Evolutionary conservation across 2,329 filamentous ascomycete species (phyloP).

Genomic region (Aspergillus candidus): DNA sequence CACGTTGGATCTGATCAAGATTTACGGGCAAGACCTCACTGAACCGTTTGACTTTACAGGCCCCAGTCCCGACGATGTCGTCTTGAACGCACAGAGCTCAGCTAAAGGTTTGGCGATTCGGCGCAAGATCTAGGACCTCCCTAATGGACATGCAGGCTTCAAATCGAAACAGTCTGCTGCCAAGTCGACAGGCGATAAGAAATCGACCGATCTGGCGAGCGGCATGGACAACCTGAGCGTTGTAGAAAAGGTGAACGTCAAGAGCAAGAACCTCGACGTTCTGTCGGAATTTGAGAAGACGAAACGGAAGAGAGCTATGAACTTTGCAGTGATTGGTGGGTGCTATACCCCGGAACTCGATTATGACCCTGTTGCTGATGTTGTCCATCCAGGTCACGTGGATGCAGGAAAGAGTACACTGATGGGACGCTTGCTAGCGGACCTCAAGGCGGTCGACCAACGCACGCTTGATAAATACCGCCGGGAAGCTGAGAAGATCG

Average conservation of each 20-base stretch:
- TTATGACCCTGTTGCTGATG: conserved; percentile 13
- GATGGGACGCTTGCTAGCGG: conserved; percentile 89
- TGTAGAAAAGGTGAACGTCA: conserved; percentile 48
- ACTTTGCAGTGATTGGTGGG: conserved; percentile 87
- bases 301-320: conserved; percentile 71
- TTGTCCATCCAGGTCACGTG: conserved; percentile 64
- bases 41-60: conserved; percentile 61
- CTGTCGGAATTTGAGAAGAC: conserved; percentile 71
- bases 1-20: conserved; percentile 29
- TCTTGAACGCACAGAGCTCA: conserved; percentile 69
- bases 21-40: conserved; percentile 38
- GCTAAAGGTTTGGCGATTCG: conserved; percentile 66
- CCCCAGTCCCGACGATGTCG: conserved; percentile 87
- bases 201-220: conserved; percentile 40
- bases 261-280: conserved; percentile 77
- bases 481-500: conserved; percentile 82
- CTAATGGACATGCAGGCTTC: conserved; percentile 41
- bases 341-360: neutral
- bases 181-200: conserved; percentile 38
- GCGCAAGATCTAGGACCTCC: conserved; percentile 28
- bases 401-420: conserved; percentile 97
- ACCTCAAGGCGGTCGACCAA: conserved; percentile 81
- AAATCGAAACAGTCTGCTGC: conserved; percentile 38
- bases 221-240: conserved; percentile 46
- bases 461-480: conserved; percentile 82